Percentiles rank a stretch among this genome's conserved stretches.
Conservation (phyloP, 2,329 filamentous ascomycete species). For the Pyrenophora tritici-repentis region DNA sequence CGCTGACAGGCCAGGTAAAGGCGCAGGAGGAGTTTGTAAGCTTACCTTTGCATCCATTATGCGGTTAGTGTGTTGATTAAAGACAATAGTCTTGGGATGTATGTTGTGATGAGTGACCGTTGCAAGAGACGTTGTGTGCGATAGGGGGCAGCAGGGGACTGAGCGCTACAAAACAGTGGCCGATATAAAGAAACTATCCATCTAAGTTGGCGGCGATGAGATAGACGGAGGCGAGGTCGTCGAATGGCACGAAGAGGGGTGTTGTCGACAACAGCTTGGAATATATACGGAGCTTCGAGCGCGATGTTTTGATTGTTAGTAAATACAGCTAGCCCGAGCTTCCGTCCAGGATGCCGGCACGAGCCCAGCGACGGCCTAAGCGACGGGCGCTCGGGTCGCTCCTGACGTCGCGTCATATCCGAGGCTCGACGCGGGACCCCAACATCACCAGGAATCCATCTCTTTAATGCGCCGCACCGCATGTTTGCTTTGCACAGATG, state of each 20-base stretch:
- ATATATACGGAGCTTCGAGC: conserved; percentile 32
- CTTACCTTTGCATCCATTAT: conserved; percentile 55
- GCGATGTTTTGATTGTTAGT: too few relatives aligned
- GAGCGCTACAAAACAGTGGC: conserved; percentile 43
- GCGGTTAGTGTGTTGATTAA: conserved; percentile 27
- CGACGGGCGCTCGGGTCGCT: conserved; percentile 10
- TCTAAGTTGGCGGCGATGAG: conserved; percentile 48
- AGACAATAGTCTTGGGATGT: conserved; percentile 18
- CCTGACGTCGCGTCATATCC: conserved; percentile 19
- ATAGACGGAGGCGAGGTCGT: conserved; percentile 40
- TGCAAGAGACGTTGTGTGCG: conserved; percentile 20
- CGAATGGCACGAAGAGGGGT: conserved; percentile 34
- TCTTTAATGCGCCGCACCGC: conserved; percentile 21
- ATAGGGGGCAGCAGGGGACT: conserved; percentile 37
- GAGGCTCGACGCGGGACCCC: conserved; percentile 20
- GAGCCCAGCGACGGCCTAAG: conserved; percentile 11
- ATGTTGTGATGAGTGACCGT: conserved; percentile 26
- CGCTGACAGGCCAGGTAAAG: conserved; percentile 4
- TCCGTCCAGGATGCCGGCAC: conserved; percentile 7
- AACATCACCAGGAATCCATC: conserved; percentile 21
- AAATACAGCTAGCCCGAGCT: conserved; percentile 11
- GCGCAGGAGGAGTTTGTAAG: background rate
- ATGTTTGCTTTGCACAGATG: background rate
- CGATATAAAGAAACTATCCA: conserved; percentile 48
- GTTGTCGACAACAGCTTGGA: conserved; percentile 29